A percentile compares a stretch with the other conserved stretches of the same genome.
Conservation (phyloP, 345 rosid species). For the Gossypium bickii region DNA sequence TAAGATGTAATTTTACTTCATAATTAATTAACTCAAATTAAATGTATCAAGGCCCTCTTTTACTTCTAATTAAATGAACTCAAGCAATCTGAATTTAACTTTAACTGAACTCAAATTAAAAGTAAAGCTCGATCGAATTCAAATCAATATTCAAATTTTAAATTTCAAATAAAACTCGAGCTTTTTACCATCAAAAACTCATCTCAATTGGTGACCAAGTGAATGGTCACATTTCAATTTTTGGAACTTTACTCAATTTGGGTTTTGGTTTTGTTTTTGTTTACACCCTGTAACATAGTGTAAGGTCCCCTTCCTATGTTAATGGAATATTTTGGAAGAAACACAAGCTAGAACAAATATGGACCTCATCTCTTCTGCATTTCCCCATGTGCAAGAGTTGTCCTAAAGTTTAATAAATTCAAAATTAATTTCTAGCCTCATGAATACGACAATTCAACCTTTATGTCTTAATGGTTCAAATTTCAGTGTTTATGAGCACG, state of each 20-base stretch:
- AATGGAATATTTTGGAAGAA: not conserved
- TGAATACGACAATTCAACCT: slow-evolving; percentile 10
- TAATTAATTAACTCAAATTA: too few species aligned
- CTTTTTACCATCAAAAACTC: too few species aligned
- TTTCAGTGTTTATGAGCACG: not conserved
- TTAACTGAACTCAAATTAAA: too few species aligned
- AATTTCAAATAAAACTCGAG: too few species aligned
- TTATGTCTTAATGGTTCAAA: not conserved
- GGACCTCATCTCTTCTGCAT: not conserved
- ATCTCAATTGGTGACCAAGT: too few species aligned
- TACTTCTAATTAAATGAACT: too few species aligned
- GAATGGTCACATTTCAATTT: not conserved
- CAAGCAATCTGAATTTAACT: too few species aligned
- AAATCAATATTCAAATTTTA: too few species aligned
- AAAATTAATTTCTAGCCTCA: not conserved
- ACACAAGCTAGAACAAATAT: not conserved
- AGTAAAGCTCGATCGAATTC: too few species aligned
- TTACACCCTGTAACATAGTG: not conserved
- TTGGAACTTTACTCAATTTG: not conserved
- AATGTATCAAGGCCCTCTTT: too few species aligned
- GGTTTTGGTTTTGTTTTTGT: not conserved
- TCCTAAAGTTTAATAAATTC: not conserved
- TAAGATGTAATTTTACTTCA: too few species aligned
- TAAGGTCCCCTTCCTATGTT: slow-evolving; percentile 5
- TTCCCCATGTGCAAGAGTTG: slow-evolving; percentile 1